Base-by-base conservation (phyloP, 2,329 filamentous ascomycete genomes). In the Colletotrichum tamarilloi region DNA sequence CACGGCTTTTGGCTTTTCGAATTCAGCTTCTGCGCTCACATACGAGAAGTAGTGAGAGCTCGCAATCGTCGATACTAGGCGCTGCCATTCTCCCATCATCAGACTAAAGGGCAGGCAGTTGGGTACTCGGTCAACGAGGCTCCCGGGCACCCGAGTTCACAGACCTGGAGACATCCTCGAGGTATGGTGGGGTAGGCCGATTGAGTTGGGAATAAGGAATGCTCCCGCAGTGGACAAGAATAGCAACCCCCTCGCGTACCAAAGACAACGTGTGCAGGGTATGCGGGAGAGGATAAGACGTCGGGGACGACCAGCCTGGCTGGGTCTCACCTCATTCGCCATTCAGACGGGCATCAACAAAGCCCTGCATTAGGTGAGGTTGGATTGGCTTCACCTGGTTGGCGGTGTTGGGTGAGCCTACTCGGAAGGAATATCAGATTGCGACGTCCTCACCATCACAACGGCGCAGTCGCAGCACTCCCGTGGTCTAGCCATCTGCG, bases 251-350 rank as follows among this genome's bases (percentile, higher is more conserved):
- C 52, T 30, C 24, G 42, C 22, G 19, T 26, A 56, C 60, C 24
- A 64, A 49, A 49, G 42, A 49, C 42, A 49, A 73, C 38, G 53
- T 60, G 69, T 30, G 42, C 16, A 60, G 59, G 55, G 59, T 46
- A 59, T 46, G 66, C 58, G 42, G 58, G 24, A 24, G 26, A 62
- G 24, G 22, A 46, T 62, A 30, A 60, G 38, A 68, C 64, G 42
- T 6, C 32, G 49, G 38, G 32, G 42, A 26, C 38, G 28, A 53
- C 30, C 28, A 35, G 38, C 22, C 65, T 52, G 38, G 30, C 57
- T n/a, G 35, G 58, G 58, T 72, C 65, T 68, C 64, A 63, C 65
- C 19, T 26, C 52, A 28, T 70, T 72, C 57, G 65, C 59, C 58
- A 58, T 68, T 68, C 57, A 22, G 49, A 32, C 16, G 64, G 46